These are phyloP conservation scores for Lecanicillium sp. DNA, from an alignment of 2,329 filamentous ascomycete genomes.

Conservation along the genomic window DNA sequence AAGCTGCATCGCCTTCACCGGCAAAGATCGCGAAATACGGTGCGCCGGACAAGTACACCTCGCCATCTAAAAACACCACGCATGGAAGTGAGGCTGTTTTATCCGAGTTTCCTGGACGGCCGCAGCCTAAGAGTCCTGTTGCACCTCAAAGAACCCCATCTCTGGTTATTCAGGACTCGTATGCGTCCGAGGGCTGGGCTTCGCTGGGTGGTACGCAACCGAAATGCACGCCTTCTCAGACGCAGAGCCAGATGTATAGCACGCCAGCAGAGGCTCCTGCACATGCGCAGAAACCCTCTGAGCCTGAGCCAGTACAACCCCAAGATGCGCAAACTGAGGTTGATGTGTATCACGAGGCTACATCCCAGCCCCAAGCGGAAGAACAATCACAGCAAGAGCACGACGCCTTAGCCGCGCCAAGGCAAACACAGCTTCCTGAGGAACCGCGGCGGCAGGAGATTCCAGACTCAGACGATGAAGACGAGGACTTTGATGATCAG, in stretches of 20 bases:
- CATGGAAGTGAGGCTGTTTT: conserved; percentile 13
- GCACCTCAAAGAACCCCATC: conserved; percentile 14
- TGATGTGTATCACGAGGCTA: background rate
- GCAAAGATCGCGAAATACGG: conserved; percentile 31
- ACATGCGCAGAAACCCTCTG: background rate
- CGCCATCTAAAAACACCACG: conserved; percentile 29
- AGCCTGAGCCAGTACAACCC: background rate
- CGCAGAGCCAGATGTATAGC: conserved; percentile 9
- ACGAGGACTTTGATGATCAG: conserved; percentile 17
- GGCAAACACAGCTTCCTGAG: background rate
- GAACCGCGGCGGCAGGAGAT: conserved; percentile 27
- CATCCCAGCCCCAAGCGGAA: conserved; percentile 1
- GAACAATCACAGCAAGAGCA: background rate
- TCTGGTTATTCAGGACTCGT: conserved; percentile 38
- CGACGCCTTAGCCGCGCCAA: no score
- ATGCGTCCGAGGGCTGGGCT: conserved; percentile 26
- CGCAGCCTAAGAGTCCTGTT: conserved; percentile 11
- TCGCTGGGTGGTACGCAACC: conserved; percentile 16
- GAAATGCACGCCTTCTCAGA: conserved; percentile 10
- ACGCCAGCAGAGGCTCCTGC: conserved; percentile 7
- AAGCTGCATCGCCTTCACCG: conserved; percentile 29
- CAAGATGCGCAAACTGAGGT: conserved; percentile 1
- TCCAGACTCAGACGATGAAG: conserved; percentile 41
- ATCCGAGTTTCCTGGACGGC: conserved; percentile 13
- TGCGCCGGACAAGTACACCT: conserved; percentile 21